Conservation (phyloP, 768 basidiomycete genomes). For the Dictyophora rubrovolvata region DNA sequence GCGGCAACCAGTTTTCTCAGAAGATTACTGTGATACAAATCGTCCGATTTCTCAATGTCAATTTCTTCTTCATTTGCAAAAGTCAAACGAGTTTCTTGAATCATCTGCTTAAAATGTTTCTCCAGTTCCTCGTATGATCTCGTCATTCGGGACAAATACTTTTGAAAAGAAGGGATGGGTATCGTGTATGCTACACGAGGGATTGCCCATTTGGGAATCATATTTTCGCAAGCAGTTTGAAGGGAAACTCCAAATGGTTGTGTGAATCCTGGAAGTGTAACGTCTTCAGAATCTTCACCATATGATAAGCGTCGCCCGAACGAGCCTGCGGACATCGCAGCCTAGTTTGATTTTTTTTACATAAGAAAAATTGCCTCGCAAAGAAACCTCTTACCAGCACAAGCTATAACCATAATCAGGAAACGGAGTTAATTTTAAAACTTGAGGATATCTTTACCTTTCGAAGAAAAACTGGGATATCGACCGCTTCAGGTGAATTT, state of each 20-base stretch:
- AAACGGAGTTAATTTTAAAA: not conserved
- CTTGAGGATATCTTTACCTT: slow-evolving; percentile 11
- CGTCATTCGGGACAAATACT: slow-evolving; percentile 19
- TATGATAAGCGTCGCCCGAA: slow-evolving; percentile 31
- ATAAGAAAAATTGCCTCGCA: not conserved
- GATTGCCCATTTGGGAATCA: slow-evolving; percentile 19
- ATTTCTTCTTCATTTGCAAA: not conserved
- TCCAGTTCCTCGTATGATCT: slow-evolving; percentile 28
- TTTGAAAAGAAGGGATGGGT: slow-evolving; percentile 27
- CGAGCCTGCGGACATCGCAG: slow-evolving; percentile 29
- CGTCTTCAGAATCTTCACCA: slow-evolving; percentile 20
- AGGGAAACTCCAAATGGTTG: slow-evolving; percentile 21
- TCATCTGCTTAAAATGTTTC: slow-evolving; percentile 31
- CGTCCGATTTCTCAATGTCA: slow-evolving; percentile 9
- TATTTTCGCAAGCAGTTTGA: slow-evolving; percentile 25
- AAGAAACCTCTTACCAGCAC: not conserved
- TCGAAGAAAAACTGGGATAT: slow-evolving; percentile 18
- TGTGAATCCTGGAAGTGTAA: slow-evolving; percentile 20
- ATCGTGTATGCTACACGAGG: slow-evolving; percentile 15
- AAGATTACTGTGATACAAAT: slow-evolving; percentile 25
- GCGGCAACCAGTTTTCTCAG: slow-evolving; percentile 37
- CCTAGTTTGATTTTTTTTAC: not conserved
- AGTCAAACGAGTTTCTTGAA: slow-evolving; percentile 24
- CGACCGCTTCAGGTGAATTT: not conserved
- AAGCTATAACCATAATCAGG: not conserved